These are phyloP conservation scores for Cutaneotrichosporon sp. DNA, from an alignment of 1,284 basidiomycete genomes.

Conservation along the genomic window DNA sequence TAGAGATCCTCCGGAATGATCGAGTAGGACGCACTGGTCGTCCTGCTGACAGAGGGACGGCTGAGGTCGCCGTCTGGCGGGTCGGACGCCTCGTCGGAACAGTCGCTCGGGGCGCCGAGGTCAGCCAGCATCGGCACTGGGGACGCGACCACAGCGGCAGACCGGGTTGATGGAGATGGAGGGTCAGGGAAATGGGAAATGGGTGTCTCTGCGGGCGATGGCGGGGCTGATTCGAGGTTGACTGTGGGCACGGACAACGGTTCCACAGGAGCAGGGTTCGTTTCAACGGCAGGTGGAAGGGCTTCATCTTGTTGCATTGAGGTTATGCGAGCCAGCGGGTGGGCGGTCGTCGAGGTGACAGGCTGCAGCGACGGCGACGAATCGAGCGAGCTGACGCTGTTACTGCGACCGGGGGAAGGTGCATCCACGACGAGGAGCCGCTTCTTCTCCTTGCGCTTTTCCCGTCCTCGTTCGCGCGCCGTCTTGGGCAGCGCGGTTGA, in stretches of 20 bases:
- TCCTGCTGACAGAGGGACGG: slow-evolving; percentile 9
- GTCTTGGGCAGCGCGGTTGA: slow-evolving; percentile 16
- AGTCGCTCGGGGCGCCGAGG: neutral
- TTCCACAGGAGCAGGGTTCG: neutral
- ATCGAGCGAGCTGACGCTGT: slow-evolving; percentile 9
- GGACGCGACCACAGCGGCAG: neutral
- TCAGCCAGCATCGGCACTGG: neutral
- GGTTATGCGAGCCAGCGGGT: neutral
- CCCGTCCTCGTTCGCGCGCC: slow-evolving; percentile 36
- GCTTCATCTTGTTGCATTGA: slow-evolving; percentile 3
- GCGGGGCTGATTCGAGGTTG: slow-evolving; percentile 6
- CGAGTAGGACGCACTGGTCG: slow-evolving; percentile 23
- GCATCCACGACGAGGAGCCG: neutral
- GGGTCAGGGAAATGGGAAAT: slow-evolving; percentile 3
- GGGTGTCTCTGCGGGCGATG: neutral
- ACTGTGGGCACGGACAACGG: neutral
- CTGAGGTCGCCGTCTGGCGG: neutral
- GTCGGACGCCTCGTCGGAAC: slow-evolving; percentile 13
- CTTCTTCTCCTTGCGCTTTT: slow-evolving; percentile 39
- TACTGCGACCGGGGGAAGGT: neutral
- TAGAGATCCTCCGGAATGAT: slow-evolving; percentile 46
- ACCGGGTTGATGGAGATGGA: neutral
- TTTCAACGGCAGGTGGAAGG: neutral
- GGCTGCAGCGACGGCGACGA: slow-evolving; percentile 5
- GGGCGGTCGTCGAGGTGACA: neutral